Evolutionary conservation across 2,329 filamentous ascomycete species (phyloP), one percentile per base, ranked within the genome.

Genomic region (Fusarium setosum): DNA sequence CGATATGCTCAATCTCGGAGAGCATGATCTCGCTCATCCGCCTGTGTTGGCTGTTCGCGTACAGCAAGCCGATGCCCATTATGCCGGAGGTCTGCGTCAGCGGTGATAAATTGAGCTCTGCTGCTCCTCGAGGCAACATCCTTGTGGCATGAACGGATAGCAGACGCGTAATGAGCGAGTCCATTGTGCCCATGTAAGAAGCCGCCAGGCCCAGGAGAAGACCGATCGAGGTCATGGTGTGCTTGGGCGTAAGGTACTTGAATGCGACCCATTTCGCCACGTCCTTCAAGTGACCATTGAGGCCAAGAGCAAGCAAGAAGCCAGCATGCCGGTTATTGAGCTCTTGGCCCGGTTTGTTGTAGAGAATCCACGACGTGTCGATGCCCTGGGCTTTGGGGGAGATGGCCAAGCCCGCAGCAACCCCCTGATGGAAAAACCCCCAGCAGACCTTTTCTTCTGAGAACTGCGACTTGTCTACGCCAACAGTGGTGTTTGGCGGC

Each of bases 1-100:
- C 93, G 50, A 93, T 86, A 64, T 94, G 91, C 75, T 97, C 94
- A 61, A 99, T 96, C 76, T 99, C 96, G 0, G 95, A 98, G 49
- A 99, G 88, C 93, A 99, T 97, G 17, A 98, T 93, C 76, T 99
- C 96, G 74, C 94, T 98, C 96, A 99, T 99, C 34, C 96, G 90
- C 26, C 96, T 92, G 79, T 99, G 96, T 73, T 98, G 95, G 24
- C 94, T 97, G 74, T 94, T 92, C 79, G 92, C 96, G 77, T 98
- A 99, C 1, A 99, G 83, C 37, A 99, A 81, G 1, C 96, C 96
- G 67, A 99, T 97, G 2, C 96, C 96, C 93, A 99, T 96, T 38
- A 99, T 91, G 18, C 94, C 96, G 1, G 95, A 96, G 0, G 96
- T 98, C 77, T 99, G 96, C 1, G 95, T 97, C 17, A 97, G 84